Conservation (phyloP, 495 filamentous ascomycete genomes). For the Aspergillus haitiensis region DNA sequence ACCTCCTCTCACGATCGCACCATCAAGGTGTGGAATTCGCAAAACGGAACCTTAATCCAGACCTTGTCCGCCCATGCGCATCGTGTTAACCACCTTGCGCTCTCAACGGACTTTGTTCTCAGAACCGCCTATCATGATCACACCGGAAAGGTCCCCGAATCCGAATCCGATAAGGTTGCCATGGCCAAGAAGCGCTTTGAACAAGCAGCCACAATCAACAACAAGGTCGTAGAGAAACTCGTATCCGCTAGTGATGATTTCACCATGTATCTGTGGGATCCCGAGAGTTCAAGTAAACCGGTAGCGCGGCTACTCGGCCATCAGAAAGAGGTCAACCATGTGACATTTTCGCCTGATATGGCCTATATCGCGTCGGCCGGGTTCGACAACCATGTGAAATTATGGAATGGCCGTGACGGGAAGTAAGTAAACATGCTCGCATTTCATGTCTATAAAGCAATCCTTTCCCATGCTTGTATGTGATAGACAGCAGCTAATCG, state of each 20-base stretch:
- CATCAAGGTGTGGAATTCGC: slow-evolving; percentile 86
- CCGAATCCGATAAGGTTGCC: slow-evolving; percentile 66
- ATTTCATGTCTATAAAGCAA: not conserved
- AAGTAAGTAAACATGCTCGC: slow-evolving; percentile 44
- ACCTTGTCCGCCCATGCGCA: slow-evolving; percentile 82
- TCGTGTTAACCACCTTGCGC: slow-evolving; percentile 93
- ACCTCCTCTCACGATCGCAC: slow-evolving; percentile 90
- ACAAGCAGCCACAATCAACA: slow-evolving; percentile 77
- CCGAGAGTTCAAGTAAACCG: slow-evolving; percentile 74
- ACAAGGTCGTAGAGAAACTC: slow-evolving; percentile 78
- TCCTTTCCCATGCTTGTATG: slow-evolving; percentile 8
- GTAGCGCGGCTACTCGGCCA: slow-evolving; percentile 87
- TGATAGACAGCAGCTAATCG: not conserved
- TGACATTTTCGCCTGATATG: slow-evolving; percentile 89
- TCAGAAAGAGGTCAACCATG: slow-evolving; percentile 94
- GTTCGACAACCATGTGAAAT: slow-evolving; percentile 91
- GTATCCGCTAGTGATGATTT: slow-evolving; percentile 93
- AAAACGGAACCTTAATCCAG: slow-evolving; percentile 74
- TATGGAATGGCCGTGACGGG: slow-evolving; percentile 75
- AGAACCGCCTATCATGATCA: slow-evolving; percentile 88
- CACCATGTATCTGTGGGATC: slow-evolving; percentile 97
- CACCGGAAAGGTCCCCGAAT: slow-evolving; percentile 65
- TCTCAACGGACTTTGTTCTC: slow-evolving; percentile 91
- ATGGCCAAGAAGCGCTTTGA: slow-evolving; percentile 85
- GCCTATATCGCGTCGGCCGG: slow-evolving; percentile 79